Conservation (phyloP, 2,329 filamentous ascomycete genomes). For the Colletotrichum lindemuthianum region DNA sequence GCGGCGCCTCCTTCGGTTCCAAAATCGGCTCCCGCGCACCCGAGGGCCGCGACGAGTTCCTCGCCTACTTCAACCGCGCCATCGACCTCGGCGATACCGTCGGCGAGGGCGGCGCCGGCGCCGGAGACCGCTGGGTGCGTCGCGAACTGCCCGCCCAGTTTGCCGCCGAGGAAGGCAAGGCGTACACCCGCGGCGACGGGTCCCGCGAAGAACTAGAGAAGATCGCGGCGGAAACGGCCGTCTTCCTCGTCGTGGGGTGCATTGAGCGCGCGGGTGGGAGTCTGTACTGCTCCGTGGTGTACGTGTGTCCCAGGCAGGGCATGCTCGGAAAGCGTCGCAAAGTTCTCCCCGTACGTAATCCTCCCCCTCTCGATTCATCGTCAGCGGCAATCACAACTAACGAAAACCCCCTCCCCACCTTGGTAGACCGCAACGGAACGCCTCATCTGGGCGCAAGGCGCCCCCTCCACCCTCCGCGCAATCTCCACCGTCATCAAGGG, state of each 20-base stretch:
- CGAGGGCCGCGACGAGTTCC: conserved; percentile 82
- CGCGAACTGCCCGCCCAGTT: conserved; percentile 59
- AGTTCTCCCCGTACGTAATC: conserved; percentile 79
- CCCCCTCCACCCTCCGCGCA: conserved; percentile 79
- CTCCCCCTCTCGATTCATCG: not conserved
- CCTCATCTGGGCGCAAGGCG: conserved; percentile 89
- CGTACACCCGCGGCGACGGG: conserved; percentile 61
- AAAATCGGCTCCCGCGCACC: conserved; percentile 75
- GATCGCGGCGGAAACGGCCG: conserved; percentile 78
- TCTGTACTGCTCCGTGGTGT: conserved; percentile 84
- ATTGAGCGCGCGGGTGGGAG: conserved; percentile 85
- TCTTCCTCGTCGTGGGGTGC: conserved; percentile 83
- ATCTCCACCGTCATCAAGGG: conserved; percentile 83
- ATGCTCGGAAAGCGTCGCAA: conserved; percentile 87
- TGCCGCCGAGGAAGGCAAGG: conserved; percentile 38
- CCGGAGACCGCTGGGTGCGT: conserved; percentile 77
- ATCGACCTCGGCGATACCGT: conserved; percentile 86
- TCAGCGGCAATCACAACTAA: not conserved
- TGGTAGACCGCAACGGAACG: conserved; percentile 79
- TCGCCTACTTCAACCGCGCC: conserved; percentile 80
- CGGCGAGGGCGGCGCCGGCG: conserved; percentile 67
- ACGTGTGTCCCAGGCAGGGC: conserved; percentile 79
- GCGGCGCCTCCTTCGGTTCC: conserved; percentile 81
- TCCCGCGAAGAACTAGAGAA: conserved; percentile 83
- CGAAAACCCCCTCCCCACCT: not conserved